phyloP scores from a whole-genome alignment of 768 basidiomycete genomes.

The Agaricus sinodeliciosus region DNA sequence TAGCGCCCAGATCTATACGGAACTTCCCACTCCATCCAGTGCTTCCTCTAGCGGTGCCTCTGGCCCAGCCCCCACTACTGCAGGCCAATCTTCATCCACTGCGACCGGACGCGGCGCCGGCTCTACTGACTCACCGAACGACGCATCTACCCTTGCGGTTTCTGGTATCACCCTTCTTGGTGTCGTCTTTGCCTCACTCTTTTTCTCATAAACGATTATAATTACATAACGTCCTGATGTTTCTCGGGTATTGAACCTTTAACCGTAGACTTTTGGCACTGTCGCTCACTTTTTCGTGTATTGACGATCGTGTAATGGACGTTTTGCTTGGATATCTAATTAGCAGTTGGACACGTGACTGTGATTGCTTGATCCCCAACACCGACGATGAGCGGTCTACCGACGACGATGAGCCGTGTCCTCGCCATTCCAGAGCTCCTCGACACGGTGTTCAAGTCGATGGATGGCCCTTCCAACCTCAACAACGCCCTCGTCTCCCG shows the following conservation, averaged over 20 bases:
- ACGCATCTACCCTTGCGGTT: slow-evolving; percentile 17
- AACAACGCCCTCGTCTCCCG: slow-evolving; percentile 15
- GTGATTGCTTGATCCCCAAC: too few relatives aligned
- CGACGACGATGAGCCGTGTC: slow-evolving; percentile 8
- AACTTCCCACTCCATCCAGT: slow-evolving; percentile 7
- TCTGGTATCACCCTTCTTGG: slow-evolving; percentile 17
- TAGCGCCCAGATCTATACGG: slow-evolving; percentile 24
- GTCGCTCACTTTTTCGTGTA: background rate
- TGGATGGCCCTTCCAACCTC: slow-evolving; percentile 11
- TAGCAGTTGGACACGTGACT: too few relatives aligned
- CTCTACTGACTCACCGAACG: slow-evolving; percentile 3
- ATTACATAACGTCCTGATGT: background rate
- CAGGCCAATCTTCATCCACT: background rate
- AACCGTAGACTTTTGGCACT: background rate
- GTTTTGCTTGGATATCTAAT: background rate
- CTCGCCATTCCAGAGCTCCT: slow-evolving; percentile 17
- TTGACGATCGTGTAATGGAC: background rate
- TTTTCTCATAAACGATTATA: slow-evolving; percentile 12
- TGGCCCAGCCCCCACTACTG: background rate
- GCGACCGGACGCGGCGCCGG: background rate
- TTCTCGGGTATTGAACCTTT: background rate
- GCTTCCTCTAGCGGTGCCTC: background rate
- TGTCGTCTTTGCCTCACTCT: slow-evolving; percentile 15
- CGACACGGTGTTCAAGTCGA: slow-evolving; percentile 12
- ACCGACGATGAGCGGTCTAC: background rate